phyloP scores from a whole-genome alignment of 108 stramenopile species.

The Nitzschia putrida region DNA sequence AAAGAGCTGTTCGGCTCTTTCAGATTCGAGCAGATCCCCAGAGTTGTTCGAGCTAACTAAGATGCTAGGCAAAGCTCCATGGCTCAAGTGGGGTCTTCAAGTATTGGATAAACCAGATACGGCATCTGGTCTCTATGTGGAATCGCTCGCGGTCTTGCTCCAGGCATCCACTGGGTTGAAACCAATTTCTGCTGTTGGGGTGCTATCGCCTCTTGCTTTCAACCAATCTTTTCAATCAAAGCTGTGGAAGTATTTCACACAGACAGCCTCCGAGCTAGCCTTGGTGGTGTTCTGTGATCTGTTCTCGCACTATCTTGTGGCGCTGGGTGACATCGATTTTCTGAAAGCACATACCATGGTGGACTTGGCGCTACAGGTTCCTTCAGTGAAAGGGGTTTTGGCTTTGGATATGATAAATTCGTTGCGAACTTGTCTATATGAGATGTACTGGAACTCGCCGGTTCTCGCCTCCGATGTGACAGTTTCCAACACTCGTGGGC shows the following conservation, averaged over 20 bases:
- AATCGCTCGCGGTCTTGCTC: constrained; percentile 44
- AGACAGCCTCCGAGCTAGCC: background rate
- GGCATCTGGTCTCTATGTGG: constrained; percentile 34
- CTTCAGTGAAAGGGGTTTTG: constrained; percentile 21
- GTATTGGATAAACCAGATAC: constrained; percentile 23
- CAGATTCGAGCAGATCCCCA: too few species aligned
- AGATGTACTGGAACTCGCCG: constrained; percentile 74
- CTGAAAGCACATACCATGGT: constrained; percentile 36
- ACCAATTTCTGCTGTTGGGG: constrained; percentile 38
- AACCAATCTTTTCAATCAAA: constrained; percentile 17
- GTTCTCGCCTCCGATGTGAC: constrained; percentile 55
- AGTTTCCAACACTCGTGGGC: constrained; percentile 26
- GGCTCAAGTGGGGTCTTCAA: constrained; percentile 33
- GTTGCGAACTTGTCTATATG: constrained; percentile 49
- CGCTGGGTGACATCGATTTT: constrained; percentile 80
- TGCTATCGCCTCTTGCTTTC: constrained; percentile 52
- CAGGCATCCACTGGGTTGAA: constrained; percentile 53
- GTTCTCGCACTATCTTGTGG: constrained; percentile 72
- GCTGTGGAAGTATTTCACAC: constrained; percentile 22
- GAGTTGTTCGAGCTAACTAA: background rate
- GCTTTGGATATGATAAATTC: constrained; percentile 52
- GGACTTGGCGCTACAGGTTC: background rate
- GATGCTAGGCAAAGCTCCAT: constrained; percentile 23
- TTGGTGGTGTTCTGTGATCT: constrained; percentile 74
- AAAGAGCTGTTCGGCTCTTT: too few species aligned